Base-by-base conservation (phyloP, 768 basidiomycete species). In the Amanita inopinata region DNA sequence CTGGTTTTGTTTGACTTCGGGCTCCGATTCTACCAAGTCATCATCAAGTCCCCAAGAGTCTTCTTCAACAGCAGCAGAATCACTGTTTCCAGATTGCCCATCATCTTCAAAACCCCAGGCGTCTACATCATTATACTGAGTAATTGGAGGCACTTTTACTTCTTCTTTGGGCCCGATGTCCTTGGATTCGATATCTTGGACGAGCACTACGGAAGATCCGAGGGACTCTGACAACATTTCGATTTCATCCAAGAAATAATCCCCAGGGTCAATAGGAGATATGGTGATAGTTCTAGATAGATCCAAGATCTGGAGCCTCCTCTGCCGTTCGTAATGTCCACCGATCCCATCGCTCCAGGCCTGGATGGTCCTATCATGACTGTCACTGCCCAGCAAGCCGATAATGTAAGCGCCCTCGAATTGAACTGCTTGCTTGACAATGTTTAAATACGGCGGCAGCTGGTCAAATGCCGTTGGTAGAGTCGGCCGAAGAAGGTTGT, bases 311-410 rank as follows among this genome's bases (percentile, higher is more conserved):
- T 67, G 64, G 24, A 73, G 61, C 10, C 90, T 70, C 51, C 89
- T 61, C 51, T 81, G 76, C 46, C 77, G 76, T 56, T 91, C 90
- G 57, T 91, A 94, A 58, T 89, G 85, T 2, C 68, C 61, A 12
- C 75, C 71, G 8, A 87, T 69, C 3, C 75, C 72, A 37, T 80
- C 71, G 3, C 71, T 73, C 86, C 91, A 94, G 4, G 60, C 52
- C 52, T 74, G 71, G 43, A 93, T 73, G 5, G 77, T 62, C 18
- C 63, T 64, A 33, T 80, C 76, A 4, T 61, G 60, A 9, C 49
- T 43, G 15, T 67, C 70, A 41, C 67, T 71, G 10, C 70, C 70
- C 11, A 84, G 62, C 45, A 80, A 50, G 10, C 57, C 57, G 10
- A 71, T 52, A 11, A 84, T 52, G 38, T 73, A 71, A 25, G 63